Base-by-base conservation (phyloP, 176 grass and related monocot genomes). In the Rhipidocladum racemiflorum region DNA sequence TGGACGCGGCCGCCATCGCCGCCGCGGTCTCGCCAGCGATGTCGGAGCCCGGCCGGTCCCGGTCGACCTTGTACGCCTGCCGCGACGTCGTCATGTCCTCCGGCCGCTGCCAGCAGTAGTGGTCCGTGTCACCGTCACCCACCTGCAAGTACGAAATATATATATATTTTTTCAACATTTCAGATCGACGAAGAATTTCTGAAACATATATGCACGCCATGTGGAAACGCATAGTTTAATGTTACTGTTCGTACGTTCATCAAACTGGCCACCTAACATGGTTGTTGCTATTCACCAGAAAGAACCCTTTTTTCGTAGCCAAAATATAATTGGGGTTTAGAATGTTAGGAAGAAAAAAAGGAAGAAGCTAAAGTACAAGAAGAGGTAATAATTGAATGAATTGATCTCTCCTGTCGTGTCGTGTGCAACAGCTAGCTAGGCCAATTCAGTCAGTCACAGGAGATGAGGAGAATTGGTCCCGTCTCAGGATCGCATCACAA, bases 81-180 rank as follows among this genome's bases (percentile, higher is more conserved):
- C 94, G 73, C 77, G 94, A 97, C 85, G 94, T 97, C 29, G 94
- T 97, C 94, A 97, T 97, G 79, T 97, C 94, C 81, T 97, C 94
- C 23, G 94, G 94, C 49, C 94, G 89, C 74, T 97, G 94, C 94
- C 94, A 97, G 84, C 94, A 97, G 84, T 93, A 97, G 82, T 97
- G 94, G 81, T 97, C 94, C 62, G 94, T 93, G 76, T 97, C 91
- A 36, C 94, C 94, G 83, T 97, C 94, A 35, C 94, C 94, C 63
- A 97, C 94, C 94, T 97, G 85, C 67, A 14, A 29, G 79, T 6
- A 54, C 72, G 24, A 78, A 70, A 39, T 12, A 29, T 54, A 1
- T 46, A n/a, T n/a, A n/a, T n/a, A n/a, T 23, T n/a, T 28, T 25
- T 62, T 77, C 65, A 36, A 14, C 54, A 64, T 62, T 17, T 77